Percentiles rank a stretch among this genome's conserved stretches.
These are phyloP conservation scores for Chamaecyparis obtusa DNA, from an alignment of 75 land plant species.

Conservation along the genomic window DNA sequence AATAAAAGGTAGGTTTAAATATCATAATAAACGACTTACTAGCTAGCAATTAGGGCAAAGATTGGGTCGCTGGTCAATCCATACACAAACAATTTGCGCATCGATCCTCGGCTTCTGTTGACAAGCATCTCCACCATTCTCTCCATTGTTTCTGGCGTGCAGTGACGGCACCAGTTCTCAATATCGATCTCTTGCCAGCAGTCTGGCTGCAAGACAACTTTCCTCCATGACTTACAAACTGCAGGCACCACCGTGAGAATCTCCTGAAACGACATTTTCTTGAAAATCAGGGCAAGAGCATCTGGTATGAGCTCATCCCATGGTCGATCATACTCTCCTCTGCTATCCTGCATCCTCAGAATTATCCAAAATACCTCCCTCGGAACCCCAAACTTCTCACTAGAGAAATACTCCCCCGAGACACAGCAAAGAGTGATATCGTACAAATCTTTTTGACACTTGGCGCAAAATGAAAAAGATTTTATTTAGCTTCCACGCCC, in stretches of 20 bases:
- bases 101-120: slow-evolving; percentile 51
- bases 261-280: slow-evolving; percentile 60
- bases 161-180: slow-evolving; percentile 54
- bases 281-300: slow-evolving; percentile 67
- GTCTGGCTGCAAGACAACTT: slow-evolving; percentile 53
- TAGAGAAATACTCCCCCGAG: neutral
- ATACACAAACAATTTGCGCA: slow-evolving; percentile 50
- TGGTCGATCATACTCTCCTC: neutral
- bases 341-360: neutral
- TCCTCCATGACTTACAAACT: slow-evolving; percentile 72
- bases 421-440: neutral
- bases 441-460: neutral
- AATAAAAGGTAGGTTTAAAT: neutral
- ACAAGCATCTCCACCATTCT: slow-evolving; percentile 55
- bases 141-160: slow-evolving; percentile 37
- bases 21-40: slow-evolving; percentile 29
- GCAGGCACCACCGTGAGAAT: slow-evolving; percentile 55
- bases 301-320: slow-evolving; percentile 84
- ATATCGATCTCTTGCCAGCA: slow-evolving; percentile 81
- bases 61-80: slow-evolving; percentile 33
- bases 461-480: neutral
- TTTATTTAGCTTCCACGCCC: neutral
- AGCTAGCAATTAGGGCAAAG: slow-evolving; percentile 50
- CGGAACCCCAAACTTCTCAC: neutral
- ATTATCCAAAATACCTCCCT: neutral